These are phyloP conservation scores for Boehmeria nivea DNA, from an alignment of 306 rosid genomes.

Conservation along the genomic window DNA sequence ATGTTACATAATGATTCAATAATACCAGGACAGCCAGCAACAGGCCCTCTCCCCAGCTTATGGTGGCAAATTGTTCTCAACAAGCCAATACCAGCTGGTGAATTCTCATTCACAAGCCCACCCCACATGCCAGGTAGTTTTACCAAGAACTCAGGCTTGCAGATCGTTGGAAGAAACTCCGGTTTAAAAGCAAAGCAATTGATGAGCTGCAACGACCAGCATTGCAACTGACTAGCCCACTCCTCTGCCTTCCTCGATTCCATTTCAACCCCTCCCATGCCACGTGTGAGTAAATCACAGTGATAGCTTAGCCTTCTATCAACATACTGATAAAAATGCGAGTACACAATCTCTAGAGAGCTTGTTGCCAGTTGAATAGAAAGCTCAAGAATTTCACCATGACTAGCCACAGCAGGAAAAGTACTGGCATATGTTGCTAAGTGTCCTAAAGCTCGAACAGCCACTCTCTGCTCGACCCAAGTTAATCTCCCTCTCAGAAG, in stretches of 20 bases:
- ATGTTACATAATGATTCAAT: slow-evolving; percentile 88
- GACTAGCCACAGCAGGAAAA: slow-evolving; percentile 73
- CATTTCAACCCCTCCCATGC: slow-evolving; percentile 99
- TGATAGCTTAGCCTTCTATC: slow-evolving; percentile 95
- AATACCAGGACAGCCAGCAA: slow-evolving; percentile 73
- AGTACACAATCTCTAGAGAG: slow-evolving; percentile 90
- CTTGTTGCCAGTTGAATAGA: slow-evolving; percentile 87
- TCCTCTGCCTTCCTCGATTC: slow-evolving; percentile 99
- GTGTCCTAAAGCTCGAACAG: slow-evolving; percentile 97
- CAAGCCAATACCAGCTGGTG: slow-evolving; percentile 96
- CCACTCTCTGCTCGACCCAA: slow-evolving; percentile 99
- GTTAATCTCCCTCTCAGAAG: slow-evolving; percentile 91
- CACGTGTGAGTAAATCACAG: slow-evolving; percentile 95
- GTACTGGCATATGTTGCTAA: slow-evolving; percentile 90
- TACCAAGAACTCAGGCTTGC: slow-evolving; percentile 79
- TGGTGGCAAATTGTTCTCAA: slow-evolving; percentile 93
- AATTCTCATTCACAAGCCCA: slow-evolving; percentile 94
- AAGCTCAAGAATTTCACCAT: slow-evolving; percentile 90
- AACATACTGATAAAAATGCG: slow-evolving; percentile 85
- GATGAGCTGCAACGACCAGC: slow-evolving; percentile 98
- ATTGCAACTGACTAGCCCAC: slow-evolving; percentile 99
- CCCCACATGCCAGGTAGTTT: slow-evolving; percentile 99
- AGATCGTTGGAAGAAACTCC: slow-evolving; percentile 83
- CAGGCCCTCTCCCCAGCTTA: slow-evolving; percentile 91
- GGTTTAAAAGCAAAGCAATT: slow-evolving; percentile 96